phyloP scores from a whole-genome alignment of 139 green algal species.

The Chlamydomonas sp. region DNA sequence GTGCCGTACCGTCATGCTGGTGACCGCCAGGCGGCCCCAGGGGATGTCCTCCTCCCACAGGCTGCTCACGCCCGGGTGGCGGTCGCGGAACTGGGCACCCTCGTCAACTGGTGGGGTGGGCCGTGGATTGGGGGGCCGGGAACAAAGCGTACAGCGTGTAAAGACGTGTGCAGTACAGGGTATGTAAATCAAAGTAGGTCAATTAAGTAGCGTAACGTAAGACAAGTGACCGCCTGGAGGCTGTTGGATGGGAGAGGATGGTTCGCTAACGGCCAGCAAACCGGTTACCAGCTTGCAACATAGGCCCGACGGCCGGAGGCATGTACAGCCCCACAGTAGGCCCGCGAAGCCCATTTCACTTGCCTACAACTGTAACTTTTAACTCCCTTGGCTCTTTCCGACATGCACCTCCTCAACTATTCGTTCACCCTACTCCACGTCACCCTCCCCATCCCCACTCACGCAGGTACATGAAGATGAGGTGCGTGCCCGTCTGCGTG shows the following conservation, averaged over 20 bases:
- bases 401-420: neutral
- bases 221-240: too few relatives aligned
- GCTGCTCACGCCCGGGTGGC: conserved; percentile 32
- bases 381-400: too few relatives aligned
- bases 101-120: conserved; percentile 7
- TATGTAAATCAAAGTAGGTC: neutral
- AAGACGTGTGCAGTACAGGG: neutral
- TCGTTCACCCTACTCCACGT: too few relatives aligned
- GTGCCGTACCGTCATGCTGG: conserved; percentile 32
- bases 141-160: neutral
- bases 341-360: too few relatives aligned
- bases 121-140: neutral
- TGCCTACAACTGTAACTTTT: too few relatives aligned
- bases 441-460: neutral
- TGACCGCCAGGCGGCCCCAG: conserved; percentile 57
- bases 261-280: too few relatives aligned
- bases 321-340: too few relatives aligned
- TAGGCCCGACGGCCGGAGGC: too few relatives aligned
- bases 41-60: conserved; percentile 63
- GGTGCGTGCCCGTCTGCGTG: conserved; percentile 37
- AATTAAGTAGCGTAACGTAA: neutral
- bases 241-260: too few relatives aligned
- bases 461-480: conserved; percentile 34
- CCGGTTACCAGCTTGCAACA: too few relatives aligned
- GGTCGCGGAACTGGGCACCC: conserved; percentile 30